Conservation (phyloP, 441 rosid species). For the Populus trichocarpa region DNA sequence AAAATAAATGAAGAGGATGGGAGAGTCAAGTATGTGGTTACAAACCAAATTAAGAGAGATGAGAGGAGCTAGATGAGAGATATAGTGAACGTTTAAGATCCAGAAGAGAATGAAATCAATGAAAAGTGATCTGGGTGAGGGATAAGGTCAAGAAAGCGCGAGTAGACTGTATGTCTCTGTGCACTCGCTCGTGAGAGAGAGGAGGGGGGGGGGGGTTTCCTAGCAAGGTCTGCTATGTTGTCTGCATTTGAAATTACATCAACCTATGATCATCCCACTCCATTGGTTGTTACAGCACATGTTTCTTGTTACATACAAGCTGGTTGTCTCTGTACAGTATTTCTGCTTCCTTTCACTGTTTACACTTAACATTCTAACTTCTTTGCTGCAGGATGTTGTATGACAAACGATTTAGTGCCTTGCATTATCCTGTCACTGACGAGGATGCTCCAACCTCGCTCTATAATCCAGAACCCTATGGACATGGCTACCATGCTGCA, state of each 20-base stretch:
- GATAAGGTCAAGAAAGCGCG: no score
- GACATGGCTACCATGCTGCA: no score
- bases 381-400: slow-evolving; percentile 67
- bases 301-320: no score
- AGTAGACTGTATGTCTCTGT: not conserved
- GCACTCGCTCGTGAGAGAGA: not conserved
- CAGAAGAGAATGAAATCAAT: not conserved
- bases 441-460: no score
- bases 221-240: no score
- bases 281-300: not conserved
- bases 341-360: not conserved
- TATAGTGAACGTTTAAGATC: not conserved
- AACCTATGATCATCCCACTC: no score
- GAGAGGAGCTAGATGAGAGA: not conserved
- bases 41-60: not conserved
- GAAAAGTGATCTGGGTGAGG: not conserved
- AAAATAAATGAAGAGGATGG: not conserved
- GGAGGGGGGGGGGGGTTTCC: no score
- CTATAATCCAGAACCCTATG: no score
- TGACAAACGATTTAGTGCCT: slow-evolving; percentile 87
- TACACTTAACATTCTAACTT: not conserved
- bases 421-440: slow-evolving; percentile 91
- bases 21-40: not conserved
- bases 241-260: no score
- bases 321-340: not conserved